Conservation (phyloP, 2,329 filamentous ascomycete species). For the Penicillium janthinellum region DNA sequence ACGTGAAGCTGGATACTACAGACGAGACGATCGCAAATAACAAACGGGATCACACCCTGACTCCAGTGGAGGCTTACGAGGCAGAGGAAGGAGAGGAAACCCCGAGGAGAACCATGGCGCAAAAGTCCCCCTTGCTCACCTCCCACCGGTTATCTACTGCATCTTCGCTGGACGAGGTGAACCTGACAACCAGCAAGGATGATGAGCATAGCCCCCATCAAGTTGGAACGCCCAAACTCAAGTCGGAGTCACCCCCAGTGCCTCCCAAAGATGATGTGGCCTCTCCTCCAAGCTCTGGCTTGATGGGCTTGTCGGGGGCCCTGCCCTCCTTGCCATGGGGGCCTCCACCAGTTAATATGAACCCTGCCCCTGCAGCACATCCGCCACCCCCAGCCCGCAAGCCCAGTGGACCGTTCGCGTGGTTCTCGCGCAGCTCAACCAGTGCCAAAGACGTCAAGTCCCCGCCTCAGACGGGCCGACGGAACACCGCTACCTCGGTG, state of each 20-base stretch:
- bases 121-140: conserved; percentile 57
- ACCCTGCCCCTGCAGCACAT: conserved; percentile 42
- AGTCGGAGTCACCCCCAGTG: conserved; percentile 33
- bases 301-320: conserved; percentile 66
- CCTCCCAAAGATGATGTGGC: conserved; percentile 37
- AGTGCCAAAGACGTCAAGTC: conserved; percentile 59
- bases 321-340: conserved; percentile 75
- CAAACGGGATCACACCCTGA: conserved; percentile 12
- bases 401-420: conserved; percentile 83
- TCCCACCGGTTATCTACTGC: conserved; percentile 58
- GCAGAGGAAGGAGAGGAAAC: conserved; percentile 33
- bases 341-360: conserved; percentile 53
- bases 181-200: conserved; percentile 63
- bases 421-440: conserved; percentile 70
- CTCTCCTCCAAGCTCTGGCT: conserved; percentile 35
- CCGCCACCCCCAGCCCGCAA: conserved; percentile 60
- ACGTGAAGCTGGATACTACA: conserved; percentile 11
- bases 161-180: conserved; percentile 65
- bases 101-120: conserved; percentile 37
- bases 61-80: conserved; percentile 10
- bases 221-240: conserved; percentile 28
- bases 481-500: conserved; percentile 79
- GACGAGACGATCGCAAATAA: conserved; percentile 6
- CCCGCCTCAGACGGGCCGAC: conserved; percentile 55
- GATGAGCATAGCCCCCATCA: conserved; percentile 36